Conservation (phyloP, 768 basidiomycete species). For the Pleurotus djamor region DNA sequence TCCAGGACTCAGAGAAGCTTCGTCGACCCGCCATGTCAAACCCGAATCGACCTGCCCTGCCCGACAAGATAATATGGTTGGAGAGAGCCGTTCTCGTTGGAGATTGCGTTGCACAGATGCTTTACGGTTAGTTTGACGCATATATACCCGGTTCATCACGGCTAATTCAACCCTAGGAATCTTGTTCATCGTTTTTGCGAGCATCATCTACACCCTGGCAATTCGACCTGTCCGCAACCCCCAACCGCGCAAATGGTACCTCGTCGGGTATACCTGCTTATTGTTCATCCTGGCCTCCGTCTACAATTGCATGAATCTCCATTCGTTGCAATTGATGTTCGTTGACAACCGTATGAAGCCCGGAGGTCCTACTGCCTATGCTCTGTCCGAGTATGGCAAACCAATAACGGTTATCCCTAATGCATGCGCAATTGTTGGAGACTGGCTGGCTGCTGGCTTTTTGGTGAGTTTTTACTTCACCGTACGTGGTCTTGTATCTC, state of each 20-base stretch:
- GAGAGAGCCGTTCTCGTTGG: conserved; percentile 9
- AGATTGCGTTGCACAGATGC: conserved; percentile 10
- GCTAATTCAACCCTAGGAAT: conserved; percentile 7
- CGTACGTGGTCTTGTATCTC: background rate
- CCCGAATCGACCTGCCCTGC: conserved; percentile 10
- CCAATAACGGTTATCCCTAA: conserved; percentile 6
- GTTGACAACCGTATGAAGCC: conserved; percentile 23
- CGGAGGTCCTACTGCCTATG: conserved; percentile 21
- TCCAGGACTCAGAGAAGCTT: background rate
- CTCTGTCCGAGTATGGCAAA: conserved; percentile 10
- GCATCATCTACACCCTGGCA: conserved; percentile 9
- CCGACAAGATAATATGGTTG: conserved; percentile 7
- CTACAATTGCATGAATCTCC: conserved; percentile 23
- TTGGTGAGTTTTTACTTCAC: conserved; percentile 1
- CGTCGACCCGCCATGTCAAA: conserved; percentile 2
- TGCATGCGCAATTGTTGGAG: conserved; percentile 7
- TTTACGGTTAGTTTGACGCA: conserved; percentile 2
- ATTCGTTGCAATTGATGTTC: conserved; percentile 22
- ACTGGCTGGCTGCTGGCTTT: conserved; percentile 12
- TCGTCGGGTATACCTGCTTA: conserved; percentile 20
- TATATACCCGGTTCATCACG: background rate
- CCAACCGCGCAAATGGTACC: conserved; percentile 18
- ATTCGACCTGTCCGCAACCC: conserved; percentile 2
- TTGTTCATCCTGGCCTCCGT: conserved; percentile 23
- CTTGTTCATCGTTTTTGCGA: conserved; percentile 5